Evolutionary conservation across 164 flowering plant species (phyloP), one percentile per base, ranked within the genome.

Genomic region (Buxus sempervirens): DNA sequence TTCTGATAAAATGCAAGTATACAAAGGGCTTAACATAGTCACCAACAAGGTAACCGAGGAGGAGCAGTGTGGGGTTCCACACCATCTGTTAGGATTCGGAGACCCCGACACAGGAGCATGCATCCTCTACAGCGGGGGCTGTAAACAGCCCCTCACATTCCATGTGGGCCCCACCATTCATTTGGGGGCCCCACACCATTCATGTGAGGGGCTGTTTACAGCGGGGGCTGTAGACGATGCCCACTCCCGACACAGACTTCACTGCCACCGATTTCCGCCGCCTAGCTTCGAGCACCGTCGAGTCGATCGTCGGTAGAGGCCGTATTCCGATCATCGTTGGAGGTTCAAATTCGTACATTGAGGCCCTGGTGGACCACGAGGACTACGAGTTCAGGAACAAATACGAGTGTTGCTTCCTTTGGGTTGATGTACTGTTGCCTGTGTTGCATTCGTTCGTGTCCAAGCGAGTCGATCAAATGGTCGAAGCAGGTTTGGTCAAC

Each of bases 1-100:
- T 60, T 87, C 93, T 0, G 98, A 93, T 70, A 91, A 91, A 80
- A 93, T 91, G 70, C 98, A 93, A 79, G 87, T 87, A 8, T 85
- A 84, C 73, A 54, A 81, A 38, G 96, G 97, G 5, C 85, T 93
- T 0, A 84, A 88, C 66, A 72, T 87, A 16, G 81, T 79, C n/a
- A 91, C 98, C n/a, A 93, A 93, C 75, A 93, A 93, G 69, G 88
- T 91, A 13, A 90, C 90, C 0, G 71, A 72, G 12, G 85, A 87
- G 25, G 97, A 93, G 75, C 78, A 78, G 21, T 64, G 63, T 0
- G 90, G 91, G 3, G 71, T 90, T 14, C 86, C 88, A 0, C 98
- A 93, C 77, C 95, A 93, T 66, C 68, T 93, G 13, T 67, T 93
- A 0, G 93, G 97, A 2, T 55, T 80, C 0, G 60, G 75, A 0